Conservation (phyloP, 2,329 filamentous ascomycete genomes). For the Seiridium cupressi region DNA sequence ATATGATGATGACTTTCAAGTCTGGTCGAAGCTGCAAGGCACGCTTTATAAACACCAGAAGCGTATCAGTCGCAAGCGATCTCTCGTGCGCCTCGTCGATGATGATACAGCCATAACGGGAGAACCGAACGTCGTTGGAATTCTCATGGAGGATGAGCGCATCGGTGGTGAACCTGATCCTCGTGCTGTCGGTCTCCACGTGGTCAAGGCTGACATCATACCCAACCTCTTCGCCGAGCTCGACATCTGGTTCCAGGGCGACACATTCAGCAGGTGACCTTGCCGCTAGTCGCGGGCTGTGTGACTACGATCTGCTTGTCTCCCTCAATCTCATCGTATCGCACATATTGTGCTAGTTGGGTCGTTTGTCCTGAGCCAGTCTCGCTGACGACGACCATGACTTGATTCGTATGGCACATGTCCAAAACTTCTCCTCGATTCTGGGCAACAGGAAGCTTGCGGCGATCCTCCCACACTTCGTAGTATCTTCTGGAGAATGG, state of each 20-base stretch:
- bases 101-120: background rate
- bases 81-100: slow-evolving; percentile 3
- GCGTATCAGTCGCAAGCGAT: background rate
- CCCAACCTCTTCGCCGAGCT: background rate
- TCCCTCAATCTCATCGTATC: background rate
- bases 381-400: background rate
- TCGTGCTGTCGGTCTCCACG: background rate
- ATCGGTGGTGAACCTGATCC: background rate
- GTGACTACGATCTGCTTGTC: background rate
- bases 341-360: background rate
- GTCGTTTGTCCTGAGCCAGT: background rate
- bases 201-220: background rate
- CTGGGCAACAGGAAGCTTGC: background rate
- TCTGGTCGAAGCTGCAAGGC: background rate
- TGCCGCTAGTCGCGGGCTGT: background rate
- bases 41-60: background rate
- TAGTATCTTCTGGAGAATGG: background rate
- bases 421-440: background rate
- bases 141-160: background rate
- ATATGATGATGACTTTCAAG: background rate
- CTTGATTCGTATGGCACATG: background rate
- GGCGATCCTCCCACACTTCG: background rate
- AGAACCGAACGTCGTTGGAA: background rate
- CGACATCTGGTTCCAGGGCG: background rate
- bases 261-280: background rate